A percentile compares a stretch with the other conserved stretches of the same genome.
These are phyloP conservation scores for Kokia cookei DNA, from an alignment of 441 rosid species.

Conservation along the genomic window DNA sequence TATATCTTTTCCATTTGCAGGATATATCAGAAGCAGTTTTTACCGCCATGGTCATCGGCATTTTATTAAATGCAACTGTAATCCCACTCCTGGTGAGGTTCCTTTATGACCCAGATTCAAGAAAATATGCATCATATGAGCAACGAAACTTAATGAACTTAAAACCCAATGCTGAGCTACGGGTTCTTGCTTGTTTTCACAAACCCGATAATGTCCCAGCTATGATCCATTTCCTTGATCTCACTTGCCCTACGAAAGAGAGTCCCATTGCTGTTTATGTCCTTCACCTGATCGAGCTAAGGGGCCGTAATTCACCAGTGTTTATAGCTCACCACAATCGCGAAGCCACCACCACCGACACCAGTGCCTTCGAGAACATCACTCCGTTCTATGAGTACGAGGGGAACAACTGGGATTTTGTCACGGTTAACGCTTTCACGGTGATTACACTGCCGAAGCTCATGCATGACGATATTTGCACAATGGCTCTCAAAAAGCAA, in stretches of 20 bases:
- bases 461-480: slow-evolving; percentile 41
- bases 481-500: slow-evolving; percentile 25
- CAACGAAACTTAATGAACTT: slow-evolving; percentile 23
- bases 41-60: neutral
- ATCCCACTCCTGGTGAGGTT: slow-evolving; percentile 12
- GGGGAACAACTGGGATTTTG: neutral
- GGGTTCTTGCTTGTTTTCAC: slow-evolving; percentile 20
- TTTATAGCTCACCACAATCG: slow-evolving; percentile 29
- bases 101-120: slow-evolving; percentile 23
- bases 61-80: neutral
- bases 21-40: neutral
- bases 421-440: slow-evolving; percentile 20
- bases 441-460: slow-evolving; percentile 27
- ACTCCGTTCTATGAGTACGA: slow-evolving; percentile 19
- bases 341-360: neutral
- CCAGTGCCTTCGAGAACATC: neutral
- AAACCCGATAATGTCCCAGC: slow-evolving; percentile 26
- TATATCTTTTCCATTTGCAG: neutral
- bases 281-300: slow-evolving; percentile 24
- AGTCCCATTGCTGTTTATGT: slow-evolving; percentile 17
- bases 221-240: slow-evolving; percentile 15
- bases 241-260: slow-evolving; percentile 17
- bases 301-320: slow-evolving; percentile 13
- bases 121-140: slow-evolving; percentile 25
- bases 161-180: slow-evolving; percentile 9